phyloP scores from a whole-genome alignment of 2,329 filamentous ascomycete species.

The Paecilomyces dactylethromorphus region DNA sequence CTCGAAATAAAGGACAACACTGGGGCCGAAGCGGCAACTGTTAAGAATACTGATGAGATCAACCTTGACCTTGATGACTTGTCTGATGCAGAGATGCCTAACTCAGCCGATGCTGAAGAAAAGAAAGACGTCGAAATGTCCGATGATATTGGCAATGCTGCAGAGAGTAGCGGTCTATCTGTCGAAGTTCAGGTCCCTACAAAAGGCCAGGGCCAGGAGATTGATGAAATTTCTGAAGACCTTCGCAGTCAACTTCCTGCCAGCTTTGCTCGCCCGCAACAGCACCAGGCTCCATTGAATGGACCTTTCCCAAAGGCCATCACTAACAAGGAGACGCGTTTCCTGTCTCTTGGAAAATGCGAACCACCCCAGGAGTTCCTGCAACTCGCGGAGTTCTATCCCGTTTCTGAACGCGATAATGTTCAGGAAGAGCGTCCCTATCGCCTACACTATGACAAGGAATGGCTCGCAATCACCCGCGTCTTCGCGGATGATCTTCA shows the following conservation, averaged over 20 bases:
- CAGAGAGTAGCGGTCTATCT: constrained; percentile 11
- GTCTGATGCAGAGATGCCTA: constrained; percentile 21
- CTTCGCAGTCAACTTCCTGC: constrained; percentile 69
- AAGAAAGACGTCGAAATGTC: constrained; percentile 17
- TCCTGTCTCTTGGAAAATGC: constrained; percentile 89
- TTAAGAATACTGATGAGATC: constrained; percentile 62
- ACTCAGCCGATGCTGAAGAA: neutral
- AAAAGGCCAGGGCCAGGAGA: neutral
- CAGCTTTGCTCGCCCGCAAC: constrained; percentile 54
- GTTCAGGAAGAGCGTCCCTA: constrained; percentile 40
- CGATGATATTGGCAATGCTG: constrained; percentile 38
- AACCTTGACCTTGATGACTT: constrained; percentile 60
- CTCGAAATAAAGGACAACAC: constrained; percentile 14
- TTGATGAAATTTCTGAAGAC: constrained; percentile 49
- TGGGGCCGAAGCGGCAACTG: constrained; percentile 7
- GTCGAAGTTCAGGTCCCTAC: neutral
- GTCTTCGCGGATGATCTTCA: constrained; percentile 63
- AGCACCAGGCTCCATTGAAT: constrained; percentile 23
- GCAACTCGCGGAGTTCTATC: constrained; percentile 62
- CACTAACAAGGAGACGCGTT: constrained; percentile 70
- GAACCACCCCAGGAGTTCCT: constrained; percentile 73
- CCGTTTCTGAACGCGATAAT: constrained; percentile 33
- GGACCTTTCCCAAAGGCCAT: constrained; percentile 66
- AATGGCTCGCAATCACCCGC: constrained; percentile 92
- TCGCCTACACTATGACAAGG: constrained; percentile 73